Evolutionary conservation across 345 rosid genomes (phyloP).

Genomic region (Gossypium herbaceum): DNA sequence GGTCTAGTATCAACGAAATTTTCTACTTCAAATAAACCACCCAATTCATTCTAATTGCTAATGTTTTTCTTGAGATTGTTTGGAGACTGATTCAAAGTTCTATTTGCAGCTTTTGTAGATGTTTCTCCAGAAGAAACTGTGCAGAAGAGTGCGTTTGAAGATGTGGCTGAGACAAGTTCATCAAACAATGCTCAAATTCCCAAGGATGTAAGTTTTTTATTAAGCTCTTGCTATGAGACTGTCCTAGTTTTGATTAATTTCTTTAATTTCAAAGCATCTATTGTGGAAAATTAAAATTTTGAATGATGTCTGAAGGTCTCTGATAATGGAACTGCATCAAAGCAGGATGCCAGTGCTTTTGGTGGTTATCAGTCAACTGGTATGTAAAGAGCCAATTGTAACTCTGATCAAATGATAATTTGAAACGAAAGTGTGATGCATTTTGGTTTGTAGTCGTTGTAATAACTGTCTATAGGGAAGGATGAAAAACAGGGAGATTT

Average conservation of each 20-base stretch:
- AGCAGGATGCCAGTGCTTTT: constrained; percentile 35
- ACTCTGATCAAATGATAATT: not conserved
- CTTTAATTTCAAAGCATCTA: not conserved
- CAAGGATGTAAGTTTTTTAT: constrained; percentile 43
- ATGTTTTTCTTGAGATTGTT: not conserved
- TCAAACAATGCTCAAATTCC: constrained; percentile 47
- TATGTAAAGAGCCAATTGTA: constrained; percentile 29
- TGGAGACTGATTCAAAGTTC: constrained; percentile 19
- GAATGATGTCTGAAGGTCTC: constrained; percentile 41
- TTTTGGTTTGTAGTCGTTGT: not conserved
- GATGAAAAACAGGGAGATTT: not conserved
- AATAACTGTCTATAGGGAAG: not conserved
- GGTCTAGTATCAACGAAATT: not conserved
- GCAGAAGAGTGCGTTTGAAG: constrained; percentile 63
- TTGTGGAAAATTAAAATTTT: not conserved
- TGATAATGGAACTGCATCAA: constrained; percentile 74
- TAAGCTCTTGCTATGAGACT: not conserved
- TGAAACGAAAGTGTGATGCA: not conserved
- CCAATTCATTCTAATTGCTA: not conserved
- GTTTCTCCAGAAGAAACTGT: constrained; percentile 71
- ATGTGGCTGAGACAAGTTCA: constrained; percentile 43
- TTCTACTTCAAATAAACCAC: not conserved
- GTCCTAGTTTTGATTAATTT: not conserved
- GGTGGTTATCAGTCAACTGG: constrained; percentile 47
- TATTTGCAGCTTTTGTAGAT: constrained; percentile 73